A percentile compares a stretch with the other conserved stretches of the same genome.
These are phyloP conservation scores for Mucor mucedo DNA, from an alignment of 371 early-diverging fungal species.

Conservation along the genomic window DNA sequence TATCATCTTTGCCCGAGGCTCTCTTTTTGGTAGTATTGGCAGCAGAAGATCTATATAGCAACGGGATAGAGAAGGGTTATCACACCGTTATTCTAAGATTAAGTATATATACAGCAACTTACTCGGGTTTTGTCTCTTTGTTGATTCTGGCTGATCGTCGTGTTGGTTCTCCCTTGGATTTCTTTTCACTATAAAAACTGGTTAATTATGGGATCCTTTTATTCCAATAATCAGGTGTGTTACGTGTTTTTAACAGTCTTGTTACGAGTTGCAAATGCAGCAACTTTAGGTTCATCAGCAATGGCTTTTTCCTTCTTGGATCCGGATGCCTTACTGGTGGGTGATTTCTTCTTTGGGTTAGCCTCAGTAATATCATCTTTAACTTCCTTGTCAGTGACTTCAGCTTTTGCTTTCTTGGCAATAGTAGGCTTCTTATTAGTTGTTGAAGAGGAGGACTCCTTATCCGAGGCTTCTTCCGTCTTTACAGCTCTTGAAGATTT, in stretches of 20 bases:
- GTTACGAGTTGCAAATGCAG: neutral
- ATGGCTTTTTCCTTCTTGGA: neutral
- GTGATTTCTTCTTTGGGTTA: neutral
- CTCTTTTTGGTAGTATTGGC: neutral
- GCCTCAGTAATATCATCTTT: neutral
- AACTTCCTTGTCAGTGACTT: neutral
- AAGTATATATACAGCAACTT: too few species aligned
- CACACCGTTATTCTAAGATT: too few species aligned
- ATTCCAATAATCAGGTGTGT: neutral
- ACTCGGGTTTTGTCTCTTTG: too few species aligned
- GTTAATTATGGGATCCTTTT: neutral
- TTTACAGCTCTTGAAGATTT: neutral
- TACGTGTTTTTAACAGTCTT: neutral
- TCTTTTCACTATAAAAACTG: neutral
- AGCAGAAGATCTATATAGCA: neutral
- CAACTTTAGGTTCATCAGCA: slow-evolving; percentile 2
- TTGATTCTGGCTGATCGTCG: neutral
- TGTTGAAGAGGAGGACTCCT: too few species aligned
- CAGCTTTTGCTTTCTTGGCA: neutral
- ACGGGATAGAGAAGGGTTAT: too few species aligned
- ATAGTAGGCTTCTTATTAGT: neutral
- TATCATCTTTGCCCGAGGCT: neutral
- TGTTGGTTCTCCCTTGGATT: neutral
- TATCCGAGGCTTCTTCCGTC: too few species aligned
- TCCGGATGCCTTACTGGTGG: neutral